Base-by-base conservation (phyloP, 306 rosid genomes). In the Cicer yamashitae region DNA sequence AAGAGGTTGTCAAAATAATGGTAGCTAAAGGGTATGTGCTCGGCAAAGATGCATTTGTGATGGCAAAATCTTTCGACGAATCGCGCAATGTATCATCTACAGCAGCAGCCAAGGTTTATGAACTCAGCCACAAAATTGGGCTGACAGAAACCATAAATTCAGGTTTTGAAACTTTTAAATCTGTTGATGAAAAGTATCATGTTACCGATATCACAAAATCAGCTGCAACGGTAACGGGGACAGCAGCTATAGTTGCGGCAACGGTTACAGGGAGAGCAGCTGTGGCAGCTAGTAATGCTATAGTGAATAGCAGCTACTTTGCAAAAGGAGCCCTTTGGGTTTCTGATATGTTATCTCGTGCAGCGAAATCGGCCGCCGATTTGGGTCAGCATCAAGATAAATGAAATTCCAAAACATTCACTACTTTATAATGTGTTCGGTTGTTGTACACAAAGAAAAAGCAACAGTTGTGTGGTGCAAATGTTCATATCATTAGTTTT, bases 261-360 rank as follows among this genome's bases (percentile, higher is more conserved):
- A 81, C 82, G 4, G 89, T 90, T 48, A 89, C 98, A 0, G 89
- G 96, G 38, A 85, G 39, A 82, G 98, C 94, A 2, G 99, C 96
- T 2, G 25, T 73, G 43, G 90, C 96, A 34, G 92, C 97, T 1
- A 88, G 96, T 14, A 89, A 10, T 25, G 93, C 96, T 41, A 74
- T 94, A 1, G 93, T 78, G 50, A 88, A 88, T 70, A 92, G 99
- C 89, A 84, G 80, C 75, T 91, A 90, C 89, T 90, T 94, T 62
- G 88, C 96, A 6, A 94, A 89, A 80, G 99, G 99, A n/a, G 91
- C 97, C 74, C 89, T 80, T 61, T 88, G 89, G 90, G 88, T 87
- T 67, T 93, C 97, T 0, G 89, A 89, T 64, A 75, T 79, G 82
- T 67, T 85, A 81, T 17, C 38, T 11, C 89, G 93, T 7, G 97